Percentiles rank a stretch among this genome's conserved stretches.
Evolutionary conservation across 305 asterid genomes (phyloP).

Genomic region (Fraxinus sp.): DNA sequence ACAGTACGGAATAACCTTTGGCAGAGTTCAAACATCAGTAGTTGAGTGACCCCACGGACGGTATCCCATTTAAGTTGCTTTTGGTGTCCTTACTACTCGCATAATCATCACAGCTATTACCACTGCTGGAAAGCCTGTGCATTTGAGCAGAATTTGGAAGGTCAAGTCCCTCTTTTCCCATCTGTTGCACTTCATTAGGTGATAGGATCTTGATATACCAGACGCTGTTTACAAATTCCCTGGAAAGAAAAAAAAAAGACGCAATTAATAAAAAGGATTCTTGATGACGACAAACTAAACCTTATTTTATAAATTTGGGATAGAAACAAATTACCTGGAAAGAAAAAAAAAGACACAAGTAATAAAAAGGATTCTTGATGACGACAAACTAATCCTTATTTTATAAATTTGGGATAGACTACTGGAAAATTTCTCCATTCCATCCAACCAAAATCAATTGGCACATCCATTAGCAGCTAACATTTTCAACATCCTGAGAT

Average conservation of each 20-base stretch:
- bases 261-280: not conserved
- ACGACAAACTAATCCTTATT: not conserved
- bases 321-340: constrained; percentile 73
- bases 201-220: constrained; percentile 91
- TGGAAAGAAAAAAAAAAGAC: constrained; percentile 18
- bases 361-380: not conserved
- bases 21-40: constrained; percentile 39
- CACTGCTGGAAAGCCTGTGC: constrained; percentile 42
- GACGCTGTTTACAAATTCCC: constrained; percentile 89
- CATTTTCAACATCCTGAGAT: not conserved
- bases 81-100: constrained; percentile 51
- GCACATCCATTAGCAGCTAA: not conserved
- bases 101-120: constrained; percentile 54
- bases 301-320: not conserved
- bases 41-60: constrained; percentile 66
- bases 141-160: constrained; percentile 54
- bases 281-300: not conserved
- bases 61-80: constrained; percentile 54
- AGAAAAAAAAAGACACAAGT: not conserved
- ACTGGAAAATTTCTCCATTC: not conserved
- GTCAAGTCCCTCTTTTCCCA: constrained; percentile 75
- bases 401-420: not conserved
- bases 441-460: not conserved
- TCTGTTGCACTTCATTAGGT: constrained; percentile 87
- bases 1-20: constrained; percentile 33